A percentile compares a stretch with the other conserved stretches of the same genome.
phyloP scores from a whole-genome alignment of 192 early-diverging fungal species.

The Allomyces javanicus region DNA sequence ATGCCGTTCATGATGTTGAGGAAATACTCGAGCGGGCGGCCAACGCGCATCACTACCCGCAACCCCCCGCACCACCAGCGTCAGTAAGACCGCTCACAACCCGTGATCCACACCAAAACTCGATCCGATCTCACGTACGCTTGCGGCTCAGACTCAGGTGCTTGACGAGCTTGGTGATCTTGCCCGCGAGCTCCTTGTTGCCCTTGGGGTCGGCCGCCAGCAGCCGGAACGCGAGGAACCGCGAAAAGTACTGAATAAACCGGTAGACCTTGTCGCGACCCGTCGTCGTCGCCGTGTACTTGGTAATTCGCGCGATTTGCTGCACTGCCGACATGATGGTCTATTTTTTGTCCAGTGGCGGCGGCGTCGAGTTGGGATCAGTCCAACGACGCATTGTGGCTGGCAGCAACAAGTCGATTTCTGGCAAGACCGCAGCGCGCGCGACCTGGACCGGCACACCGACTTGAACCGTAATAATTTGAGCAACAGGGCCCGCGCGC shows the following conservation, averaged over 20 bases:
- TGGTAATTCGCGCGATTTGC: slow-evolving; percentile 1
- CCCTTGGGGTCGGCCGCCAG: slow-evolving; percentile 23
- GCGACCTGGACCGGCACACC: no score
- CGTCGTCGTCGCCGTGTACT: slow-evolving; percentile 36
- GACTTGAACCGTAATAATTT: no score
- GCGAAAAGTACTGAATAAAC: slow-evolving; percentile 68
- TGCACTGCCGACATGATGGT: no score
- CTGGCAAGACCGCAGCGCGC: no score
- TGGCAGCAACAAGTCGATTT: no score
- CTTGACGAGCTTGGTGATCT: slow-evolving; percentile 39
- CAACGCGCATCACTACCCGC: slow-evolving; percentile 38
- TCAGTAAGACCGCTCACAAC: slow-evolving; percentile 1
- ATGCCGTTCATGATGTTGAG: slow-evolving; percentile 32
- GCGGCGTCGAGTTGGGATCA: no score
- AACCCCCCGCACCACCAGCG: neutral
- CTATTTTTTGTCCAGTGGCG: no score
- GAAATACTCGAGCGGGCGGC: slow-evolving; percentile 46
- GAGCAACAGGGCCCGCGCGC: no score
- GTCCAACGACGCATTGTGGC: no score
- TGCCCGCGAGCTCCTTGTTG: slow-evolving; percentile 31
- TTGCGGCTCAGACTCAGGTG: slow-evolving; percentile 42
- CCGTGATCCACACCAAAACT: neutral
- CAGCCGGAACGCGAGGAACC: slow-evolving; percentile 53
- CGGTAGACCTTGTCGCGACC: slow-evolving; percentile 66
- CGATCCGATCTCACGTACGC: slow-evolving; percentile 18